phyloP scores from a whole-genome alignment of 495 filamentous ascomycete genomes.

The Penicillium bialowiezense region DNA sequence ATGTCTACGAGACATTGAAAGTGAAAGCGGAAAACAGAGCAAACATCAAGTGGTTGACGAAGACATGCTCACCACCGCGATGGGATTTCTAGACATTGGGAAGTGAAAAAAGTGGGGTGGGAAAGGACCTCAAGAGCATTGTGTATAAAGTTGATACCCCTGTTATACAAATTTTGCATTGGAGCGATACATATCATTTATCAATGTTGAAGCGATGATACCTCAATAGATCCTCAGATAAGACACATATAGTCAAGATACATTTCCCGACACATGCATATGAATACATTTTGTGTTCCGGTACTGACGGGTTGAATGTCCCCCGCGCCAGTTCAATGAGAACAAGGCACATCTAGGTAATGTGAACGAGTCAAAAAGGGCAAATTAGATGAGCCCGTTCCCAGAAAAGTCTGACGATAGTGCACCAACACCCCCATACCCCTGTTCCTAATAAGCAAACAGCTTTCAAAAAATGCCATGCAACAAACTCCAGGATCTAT shows the following conservation, averaged over 20 bases:
- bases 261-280: neutral
- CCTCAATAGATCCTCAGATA: constrained; percentile 8
- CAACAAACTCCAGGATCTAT: constrained; percentile 43
- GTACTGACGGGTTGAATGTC: no score
- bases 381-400: neutral
- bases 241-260: constrained; percentile 7
- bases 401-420: constrained; percentile 1
- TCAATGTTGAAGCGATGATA: constrained; percentile 11
- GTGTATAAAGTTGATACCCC: neutral
- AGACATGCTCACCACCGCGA: constrained; percentile 34
- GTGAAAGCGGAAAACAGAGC: constrained; percentile 3
- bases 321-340: no score
- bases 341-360: no score
- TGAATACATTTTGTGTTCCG: neutral
- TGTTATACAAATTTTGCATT: neutral
- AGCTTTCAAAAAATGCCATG: constrained; percentile 28
- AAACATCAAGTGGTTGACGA: constrained; percentile 23
- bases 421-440: constrained; percentile 22
- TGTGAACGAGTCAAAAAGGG: no score
- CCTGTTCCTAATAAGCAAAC: constrained; percentile 16
- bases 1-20: constrained; percentile 33
- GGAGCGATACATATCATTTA: neutral
- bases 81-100: constrained; percentile 40
- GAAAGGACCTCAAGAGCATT: neutral
- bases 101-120: constrained; percentile 5